Evolutionary conservation across 108 stramenopile species (phyloP).

Genomic region (Stephanodiscus minutulus): DNA sequence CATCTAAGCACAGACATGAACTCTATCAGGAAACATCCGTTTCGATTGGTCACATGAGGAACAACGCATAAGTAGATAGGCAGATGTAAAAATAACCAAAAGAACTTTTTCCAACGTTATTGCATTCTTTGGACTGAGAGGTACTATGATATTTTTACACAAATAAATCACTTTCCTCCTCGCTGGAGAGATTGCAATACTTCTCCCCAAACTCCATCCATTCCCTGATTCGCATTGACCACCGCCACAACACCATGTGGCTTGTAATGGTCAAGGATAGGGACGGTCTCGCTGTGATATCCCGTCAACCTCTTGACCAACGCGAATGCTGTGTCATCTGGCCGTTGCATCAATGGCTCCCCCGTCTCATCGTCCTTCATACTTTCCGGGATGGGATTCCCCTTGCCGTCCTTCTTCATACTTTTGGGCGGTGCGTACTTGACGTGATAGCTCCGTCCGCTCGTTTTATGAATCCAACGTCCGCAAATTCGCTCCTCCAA

Average conservation of each 20-base stretch:
- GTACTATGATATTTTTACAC: neutral
- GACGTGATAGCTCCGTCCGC: constrained; percentile 96
- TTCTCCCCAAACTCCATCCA: constrained; percentile 89
- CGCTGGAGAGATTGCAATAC: constrained; percentile 70
- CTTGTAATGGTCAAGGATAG: constrained; percentile 94
- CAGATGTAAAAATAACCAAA: too few relatives aligned
- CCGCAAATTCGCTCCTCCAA: constrained; percentile 97
- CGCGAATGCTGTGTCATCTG: constrained; percentile 94
- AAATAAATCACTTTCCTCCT: constrained; percentile 21
- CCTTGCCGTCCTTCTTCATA: constrained; percentile 66
- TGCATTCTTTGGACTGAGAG: neutral
- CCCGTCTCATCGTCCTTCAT: constrained; percentile 95
- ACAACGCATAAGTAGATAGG: too few relatives aligned
- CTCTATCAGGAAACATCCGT: too few relatives aligned
- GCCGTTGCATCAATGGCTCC: constrained; percentile 93
- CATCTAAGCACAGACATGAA: too few relatives aligned
- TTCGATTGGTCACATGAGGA: too few relatives aligned
- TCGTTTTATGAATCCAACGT: constrained; percentile 92
- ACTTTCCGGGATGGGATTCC: constrained; percentile 70
- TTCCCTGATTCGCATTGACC: constrained; percentile 93
- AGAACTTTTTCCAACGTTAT: too few relatives aligned
- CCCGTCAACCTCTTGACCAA: constrained; percentile 88
- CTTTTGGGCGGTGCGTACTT: constrained; percentile 94
- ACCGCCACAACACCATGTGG: constrained; percentile 78
- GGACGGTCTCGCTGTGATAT: constrained; percentile 96